phyloP scores from a whole-genome alignment of 352 stramenopile genomes.

The Phytophthora palmivora region DNA sequence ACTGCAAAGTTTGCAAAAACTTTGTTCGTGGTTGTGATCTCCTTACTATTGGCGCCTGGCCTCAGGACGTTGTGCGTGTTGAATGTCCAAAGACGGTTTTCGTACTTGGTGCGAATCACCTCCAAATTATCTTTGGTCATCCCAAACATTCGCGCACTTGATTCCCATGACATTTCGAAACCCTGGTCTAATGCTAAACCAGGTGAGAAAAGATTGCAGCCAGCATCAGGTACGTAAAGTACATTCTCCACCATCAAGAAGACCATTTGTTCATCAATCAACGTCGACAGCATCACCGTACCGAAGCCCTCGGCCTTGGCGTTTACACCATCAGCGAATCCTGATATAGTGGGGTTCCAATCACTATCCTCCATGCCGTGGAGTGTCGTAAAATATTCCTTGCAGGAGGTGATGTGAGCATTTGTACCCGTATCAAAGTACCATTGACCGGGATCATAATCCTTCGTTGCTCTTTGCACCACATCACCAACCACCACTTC shows the following conservation, averaged over 20 bases:
- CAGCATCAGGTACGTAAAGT: conserved; percentile 7
- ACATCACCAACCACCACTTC: conserved; percentile 2
- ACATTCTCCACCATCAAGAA: conserved; percentile 8
- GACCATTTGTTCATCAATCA: conserved; percentile 11
- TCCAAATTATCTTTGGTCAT: no score
- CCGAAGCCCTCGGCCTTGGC: no score
- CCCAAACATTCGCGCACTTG: no score
- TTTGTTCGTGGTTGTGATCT: no score
- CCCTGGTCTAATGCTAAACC: background rate
- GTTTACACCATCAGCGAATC: no score
- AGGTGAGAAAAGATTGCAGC: conserved; percentile 21
- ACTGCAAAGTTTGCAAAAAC: no score
- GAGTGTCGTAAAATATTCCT: background rate
- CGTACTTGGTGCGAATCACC: no score
- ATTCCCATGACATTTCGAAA: conserved; percentile 10
- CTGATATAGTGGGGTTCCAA: background rate
- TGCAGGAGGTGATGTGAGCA: background rate
- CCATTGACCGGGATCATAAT: background rate
- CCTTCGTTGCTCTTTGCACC: background rate
- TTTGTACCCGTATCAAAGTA: conserved; percentile 7
- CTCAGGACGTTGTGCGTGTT: no score
- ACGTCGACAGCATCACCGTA: no score
- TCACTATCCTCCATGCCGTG: background rate
- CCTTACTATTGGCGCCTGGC: no score
- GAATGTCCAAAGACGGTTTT: no score